Conservation (phyloP, 768 basidiomycete species). For the Gelatoporia subvermispora region DNA sequence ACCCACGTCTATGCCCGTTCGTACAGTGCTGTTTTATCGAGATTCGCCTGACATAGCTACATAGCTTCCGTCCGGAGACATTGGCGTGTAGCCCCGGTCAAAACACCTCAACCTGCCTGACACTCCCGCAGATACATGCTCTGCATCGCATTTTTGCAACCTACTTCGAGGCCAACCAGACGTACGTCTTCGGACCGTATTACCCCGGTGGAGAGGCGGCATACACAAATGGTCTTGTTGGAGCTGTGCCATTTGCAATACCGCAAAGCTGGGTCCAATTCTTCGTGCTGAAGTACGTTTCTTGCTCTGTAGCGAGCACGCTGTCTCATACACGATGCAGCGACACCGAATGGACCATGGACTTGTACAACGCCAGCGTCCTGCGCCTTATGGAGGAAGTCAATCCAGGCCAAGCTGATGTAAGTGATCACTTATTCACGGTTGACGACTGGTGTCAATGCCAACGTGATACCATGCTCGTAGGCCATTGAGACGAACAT, state of each 20-base stretch:
- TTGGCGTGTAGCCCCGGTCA: slow-evolving; percentile 22
- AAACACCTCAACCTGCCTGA: slow-evolving; percentile 22
- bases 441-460: background rate
- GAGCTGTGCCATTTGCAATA: slow-evolving; percentile 9
- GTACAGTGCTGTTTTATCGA: background rate
- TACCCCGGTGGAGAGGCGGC: slow-evolving; percentile 25
- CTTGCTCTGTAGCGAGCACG: background rate
- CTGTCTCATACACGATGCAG: slow-evolving; percentile 2
- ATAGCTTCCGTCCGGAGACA: slow-evolving; percentile 24
- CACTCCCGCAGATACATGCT: slow-evolving; percentile 21
- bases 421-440: slow-evolving; percentile 3
- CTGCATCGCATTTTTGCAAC: slow-evolving; percentile 21
- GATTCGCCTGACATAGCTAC: background rate
- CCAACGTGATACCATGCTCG: background rate
- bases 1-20: slow-evolving; percentile 19
- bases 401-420: slow-evolving; percentile 18
- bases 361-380: slow-evolving; percentile 13
- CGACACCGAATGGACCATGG: slow-evolving; percentile 15
- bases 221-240: slow-evolving; percentile 13
- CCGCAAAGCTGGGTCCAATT: slow-evolving; percentile 11
- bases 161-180: slow-evolving; percentile 22
- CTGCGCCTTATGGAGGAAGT: slow-evolving; percentile 14
- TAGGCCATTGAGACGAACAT: slow-evolving; percentile 21
- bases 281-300: slow-evolving; percentile 19
- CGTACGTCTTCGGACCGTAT: slow-evolving; percentile 21